These are phyloP conservation scores for Knufia petricola DNA, from an alignment of 2,329 filamentous ascomycete species.

Conservation along the genomic window DNA sequence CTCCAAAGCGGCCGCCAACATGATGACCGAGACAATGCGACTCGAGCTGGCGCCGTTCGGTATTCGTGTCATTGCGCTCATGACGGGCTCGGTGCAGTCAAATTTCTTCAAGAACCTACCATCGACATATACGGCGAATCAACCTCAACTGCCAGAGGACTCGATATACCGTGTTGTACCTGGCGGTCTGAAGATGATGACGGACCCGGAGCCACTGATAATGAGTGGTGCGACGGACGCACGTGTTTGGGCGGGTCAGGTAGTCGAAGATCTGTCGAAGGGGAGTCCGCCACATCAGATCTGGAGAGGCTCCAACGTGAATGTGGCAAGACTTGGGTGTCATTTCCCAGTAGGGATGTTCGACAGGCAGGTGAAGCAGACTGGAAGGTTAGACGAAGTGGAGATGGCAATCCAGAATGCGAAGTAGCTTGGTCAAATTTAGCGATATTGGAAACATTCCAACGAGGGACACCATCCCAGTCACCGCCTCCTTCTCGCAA, in stretches of 20 bases:
- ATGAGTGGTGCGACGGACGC: constrained; percentile 40
- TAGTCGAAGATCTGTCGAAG: constrained; percentile 47
- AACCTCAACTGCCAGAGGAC: constrained; percentile 38
- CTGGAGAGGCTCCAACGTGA: constrained; percentile 13
- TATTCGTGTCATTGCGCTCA: constrained; percentile 25
- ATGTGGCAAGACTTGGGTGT: constrained; percentile 5
- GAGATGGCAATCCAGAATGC: not conserved
- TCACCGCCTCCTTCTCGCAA: no score
- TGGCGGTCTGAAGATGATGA: constrained; percentile 4
- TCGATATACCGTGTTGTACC: constrained; percentile 45
- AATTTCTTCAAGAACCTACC: constrained; percentile 31
- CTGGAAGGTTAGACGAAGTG: constrained; percentile 10
- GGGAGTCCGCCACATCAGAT: constrained; percentile 25
- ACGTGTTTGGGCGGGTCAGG: constrained; percentile 44
- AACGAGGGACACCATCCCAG: no score
- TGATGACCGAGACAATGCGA: constrained; percentile 43
- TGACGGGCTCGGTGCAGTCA: constrained; percentile 22
- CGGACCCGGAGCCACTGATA: not conserved
- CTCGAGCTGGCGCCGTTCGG: constrained; percentile 27
- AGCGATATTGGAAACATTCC: no score
- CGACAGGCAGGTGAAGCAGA: constrained; percentile 12
- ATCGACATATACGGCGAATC: constrained; percentile 19
- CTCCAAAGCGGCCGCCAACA: constrained; percentile 48
- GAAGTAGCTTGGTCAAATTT: no score
- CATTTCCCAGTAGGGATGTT: constrained; percentile 10